Evolutionary conservation across 1,284 basidiomycete genomes (phyloP), one percentile per base, ranked within the genome.

Genomic region (Apiotrichum laibachii): DNA sequence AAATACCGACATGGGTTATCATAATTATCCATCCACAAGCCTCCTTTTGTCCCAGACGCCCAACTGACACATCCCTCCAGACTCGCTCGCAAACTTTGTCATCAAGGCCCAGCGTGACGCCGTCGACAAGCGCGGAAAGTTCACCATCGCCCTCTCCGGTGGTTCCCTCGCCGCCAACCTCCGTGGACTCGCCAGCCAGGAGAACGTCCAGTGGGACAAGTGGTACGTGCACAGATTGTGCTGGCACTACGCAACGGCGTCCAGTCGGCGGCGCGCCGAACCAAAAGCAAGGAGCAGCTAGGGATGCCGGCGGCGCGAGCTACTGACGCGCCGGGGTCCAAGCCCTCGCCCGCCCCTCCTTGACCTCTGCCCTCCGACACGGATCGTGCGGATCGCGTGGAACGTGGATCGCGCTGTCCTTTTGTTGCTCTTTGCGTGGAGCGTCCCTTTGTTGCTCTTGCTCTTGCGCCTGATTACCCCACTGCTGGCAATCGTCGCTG

Each of bases 121-220:
- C 37, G 84, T 98, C 68, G 86, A 89, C 72, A 93, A 92, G 81
- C 88, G 92, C 77, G 89, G 88, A 72, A 88, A 87, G 70, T 99
- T 99, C 81, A 90, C 92, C 50, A 76, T 99, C 70, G 96, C 95
- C 54, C 82, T 98, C 67, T 97, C 93, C 4, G 93, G 96, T 40
- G 95, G 96, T 9, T 92, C 89, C 7, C 84, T 99, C 46, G 92
- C 95, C 42, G 88, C 88, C 70, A 88, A 90, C 77, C 85, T 99
- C 66, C 81, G 81, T 66, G 86, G 85, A 53, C 84, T 99, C 65
- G 84, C 94, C 62, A 82, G 79, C 57, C 83, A 89, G 66, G 81
- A 87, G 45, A 84, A 84, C 52, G 85, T 94, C 16, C 90, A 89
- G 76, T 99, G 96, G 93, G 63, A 65, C 60, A 65, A 65, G 60